Conservation (phyloP, 495 filamentous ascomycete genomes). For the Mytilinidion resinicola region DNA sequence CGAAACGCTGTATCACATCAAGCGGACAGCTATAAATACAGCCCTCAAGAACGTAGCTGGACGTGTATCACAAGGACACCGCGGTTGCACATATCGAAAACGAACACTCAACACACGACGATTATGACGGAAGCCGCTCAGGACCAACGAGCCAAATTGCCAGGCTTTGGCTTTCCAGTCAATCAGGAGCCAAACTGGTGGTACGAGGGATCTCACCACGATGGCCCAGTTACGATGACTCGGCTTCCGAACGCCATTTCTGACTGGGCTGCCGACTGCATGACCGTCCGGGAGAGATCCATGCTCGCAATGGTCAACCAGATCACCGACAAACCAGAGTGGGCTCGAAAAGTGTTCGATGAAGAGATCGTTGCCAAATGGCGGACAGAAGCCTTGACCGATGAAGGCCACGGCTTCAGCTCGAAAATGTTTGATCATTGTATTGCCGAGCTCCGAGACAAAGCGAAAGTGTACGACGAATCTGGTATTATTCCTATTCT, state of each 20-base stretch:
- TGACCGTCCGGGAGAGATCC: not conserved
- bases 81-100: no score
- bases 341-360: not conserved
- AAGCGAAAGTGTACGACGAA: slow-evolving; percentile 22
- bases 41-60: no score
- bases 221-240: not conserved
- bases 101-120: no score
- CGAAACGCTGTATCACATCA: no score
- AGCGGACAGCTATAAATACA: no score
- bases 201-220: not conserved
- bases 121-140: no score
- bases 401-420: not conserved
- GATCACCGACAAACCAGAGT: slow-evolving; percentile 2
- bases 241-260: slow-evolving; percentile 3
- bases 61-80: no score
- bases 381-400: not conserved
- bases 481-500: slow-evolving; percentile 13
- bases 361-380: slow-evolving; percentile 3
- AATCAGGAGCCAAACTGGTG: not conserved
- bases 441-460: slow-evolving; percentile 28
- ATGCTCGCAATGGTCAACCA: slow-evolving; percentile 1
- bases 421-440: slow-evolving; percentile 19
- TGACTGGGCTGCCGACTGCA: not conserved
- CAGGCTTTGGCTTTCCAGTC: not conserved
- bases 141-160: not conserved